Evolutionary conservation across 768 basidiomycete genomes (phyloP).

Genomic region (Suillus spraguei): DNA sequence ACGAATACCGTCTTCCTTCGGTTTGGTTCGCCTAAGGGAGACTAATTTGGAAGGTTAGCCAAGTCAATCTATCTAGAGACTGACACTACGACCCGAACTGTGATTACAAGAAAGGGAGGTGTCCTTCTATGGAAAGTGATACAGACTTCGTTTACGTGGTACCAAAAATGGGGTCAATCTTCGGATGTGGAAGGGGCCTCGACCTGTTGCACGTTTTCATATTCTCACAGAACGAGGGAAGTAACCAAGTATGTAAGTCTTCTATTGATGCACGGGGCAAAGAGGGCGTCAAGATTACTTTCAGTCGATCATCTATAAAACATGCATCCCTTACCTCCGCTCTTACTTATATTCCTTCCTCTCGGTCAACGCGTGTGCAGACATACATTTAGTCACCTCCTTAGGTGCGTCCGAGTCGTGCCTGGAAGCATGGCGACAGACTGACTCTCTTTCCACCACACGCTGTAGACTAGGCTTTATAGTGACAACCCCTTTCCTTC

Average conservation of each 20-base stretch:
- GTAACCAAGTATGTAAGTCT: constrained; percentile 28
- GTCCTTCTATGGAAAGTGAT: not conserved
- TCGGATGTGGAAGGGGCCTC: not conserved
- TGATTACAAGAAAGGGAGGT: constrained; percentile 4
- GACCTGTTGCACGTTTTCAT: constrained; percentile 3
- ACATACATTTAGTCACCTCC: constrained; percentile 24
- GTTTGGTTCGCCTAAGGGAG: not conserved
- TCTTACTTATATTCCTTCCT: constrained; percentile 10
- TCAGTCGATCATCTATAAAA: constrained; percentile 26
- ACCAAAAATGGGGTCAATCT: not conserved
- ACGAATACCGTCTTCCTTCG: not conserved
- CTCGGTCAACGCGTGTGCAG: constrained; percentile 21
- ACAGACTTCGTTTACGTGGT: not conserved
- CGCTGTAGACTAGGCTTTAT: not conserved
- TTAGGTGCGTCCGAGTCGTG: not conserved
- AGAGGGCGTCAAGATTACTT: constrained; percentile 12
- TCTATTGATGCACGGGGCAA: constrained; percentile 19
- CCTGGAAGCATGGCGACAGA: not conserved
- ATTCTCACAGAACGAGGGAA: constrained; percentile 24
- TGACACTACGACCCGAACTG: not conserved
- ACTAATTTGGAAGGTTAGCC: not conserved
- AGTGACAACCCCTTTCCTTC: not conserved
- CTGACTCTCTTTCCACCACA: not conserved
- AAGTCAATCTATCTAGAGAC: not conserved
- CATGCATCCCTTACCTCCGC: constrained; percentile 12